phyloP scores from a whole-genome alignment of 176 grass and related monocot genomes.

The Cocos nucifera region DNA sequence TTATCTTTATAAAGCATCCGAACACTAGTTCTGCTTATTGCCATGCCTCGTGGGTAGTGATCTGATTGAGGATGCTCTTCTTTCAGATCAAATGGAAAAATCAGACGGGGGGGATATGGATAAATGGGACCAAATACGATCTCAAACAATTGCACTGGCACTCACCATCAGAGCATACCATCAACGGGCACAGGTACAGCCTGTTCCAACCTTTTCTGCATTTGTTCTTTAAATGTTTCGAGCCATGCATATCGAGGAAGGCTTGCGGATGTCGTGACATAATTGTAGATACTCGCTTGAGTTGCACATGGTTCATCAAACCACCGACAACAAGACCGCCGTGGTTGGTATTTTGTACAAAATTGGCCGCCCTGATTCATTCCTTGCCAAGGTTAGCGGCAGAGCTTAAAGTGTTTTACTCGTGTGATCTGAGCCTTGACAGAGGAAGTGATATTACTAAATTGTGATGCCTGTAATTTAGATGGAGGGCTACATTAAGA shows the following conservation, averaged over 20 bases:
- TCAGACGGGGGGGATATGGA: slow-evolving; percentile 43
- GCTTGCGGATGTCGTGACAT: background rate
- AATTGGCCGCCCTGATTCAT: slow-evolving; percentile 28
- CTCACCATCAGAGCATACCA: slow-evolving; percentile 59
- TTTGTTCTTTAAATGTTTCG: too few relatives aligned
- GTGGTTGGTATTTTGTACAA: slow-evolving; percentile 51
- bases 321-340: slow-evolving; percentile 23
- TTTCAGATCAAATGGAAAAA: slow-evolving; percentile 31
- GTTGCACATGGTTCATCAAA: slow-evolving; percentile 68
- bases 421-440: background rate
- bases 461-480: slow-evolving; percentile 3
- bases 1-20: background rate
- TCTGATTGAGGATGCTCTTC: too few relatives aligned
- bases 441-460: background rate
- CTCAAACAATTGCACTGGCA: slow-evolving; percentile 76
- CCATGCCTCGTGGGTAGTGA: too few relatives aligned
- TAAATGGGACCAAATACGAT: slow-evolving; percentile 42
- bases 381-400: slow-evolving; percentile 28
- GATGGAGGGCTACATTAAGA: slow-evolving; percentile 45
- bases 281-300: slow-evolving; percentile 43
- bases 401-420: background rate
- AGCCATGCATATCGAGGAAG: too few relatives aligned
- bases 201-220: background rate
- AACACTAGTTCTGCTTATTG: background rate
- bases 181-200: slow-evolving; percentile 36